Percentiles rank a stretch among this genome's conserved stretches.
Evolutionary conservation across 306 rosid genomes (phyloP).

Genomic region (Alnus rubra): DNA sequence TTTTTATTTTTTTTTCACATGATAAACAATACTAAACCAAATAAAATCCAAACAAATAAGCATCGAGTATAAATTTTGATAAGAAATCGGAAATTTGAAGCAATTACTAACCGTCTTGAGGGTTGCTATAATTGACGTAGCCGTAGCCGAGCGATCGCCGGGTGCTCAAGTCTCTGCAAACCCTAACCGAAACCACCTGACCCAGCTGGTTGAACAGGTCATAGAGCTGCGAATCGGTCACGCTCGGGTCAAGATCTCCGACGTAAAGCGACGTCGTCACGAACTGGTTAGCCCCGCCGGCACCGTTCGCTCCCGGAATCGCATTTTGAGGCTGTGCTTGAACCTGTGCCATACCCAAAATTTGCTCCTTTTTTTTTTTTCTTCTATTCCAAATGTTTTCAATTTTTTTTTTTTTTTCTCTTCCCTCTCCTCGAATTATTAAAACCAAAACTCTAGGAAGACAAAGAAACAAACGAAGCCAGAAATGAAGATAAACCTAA

Average conservation of each 20-base stretch:
- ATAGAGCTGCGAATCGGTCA: constrained; percentile 90
- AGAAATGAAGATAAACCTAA: constrained; percentile 2
- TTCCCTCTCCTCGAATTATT: constrained; percentile 98
- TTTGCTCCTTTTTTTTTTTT: neutral
- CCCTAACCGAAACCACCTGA: constrained; percentile 95
- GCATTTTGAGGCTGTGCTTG: constrained; percentile 78
- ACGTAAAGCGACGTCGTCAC: constrained; percentile 91
- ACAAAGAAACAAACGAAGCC: constrained; percentile 28
- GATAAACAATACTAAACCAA: neutral
- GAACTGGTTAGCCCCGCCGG: constrained; percentile 61
- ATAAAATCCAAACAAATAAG: too few species aligned
- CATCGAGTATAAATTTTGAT: neutral
- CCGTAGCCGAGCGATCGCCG: constrained; percentile 97
- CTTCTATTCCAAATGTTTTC: neutral
- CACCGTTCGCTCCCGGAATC: constrained; percentile 57
- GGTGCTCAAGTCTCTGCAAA: constrained; percentile 86
- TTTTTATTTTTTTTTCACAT: neutral
- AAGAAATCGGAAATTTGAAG: neutral
- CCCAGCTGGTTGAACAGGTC: constrained; percentile 89
- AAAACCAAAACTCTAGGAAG: constrained; percentile 52
- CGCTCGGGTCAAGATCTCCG: constrained; percentile 84
- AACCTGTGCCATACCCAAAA: constrained; percentile 72
- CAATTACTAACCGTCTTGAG: constrained; percentile 69
- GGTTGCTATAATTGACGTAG: constrained; percentile 78
- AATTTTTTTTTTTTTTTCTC: constrained; percentile 32